Percentiles rank a stretch among this genome's conserved stretches.
These are phyloP conservation scores for Phalaenopsis equestris DNA, from an alignment of 106 monocot species.

Conservation along the genomic window DNA sequence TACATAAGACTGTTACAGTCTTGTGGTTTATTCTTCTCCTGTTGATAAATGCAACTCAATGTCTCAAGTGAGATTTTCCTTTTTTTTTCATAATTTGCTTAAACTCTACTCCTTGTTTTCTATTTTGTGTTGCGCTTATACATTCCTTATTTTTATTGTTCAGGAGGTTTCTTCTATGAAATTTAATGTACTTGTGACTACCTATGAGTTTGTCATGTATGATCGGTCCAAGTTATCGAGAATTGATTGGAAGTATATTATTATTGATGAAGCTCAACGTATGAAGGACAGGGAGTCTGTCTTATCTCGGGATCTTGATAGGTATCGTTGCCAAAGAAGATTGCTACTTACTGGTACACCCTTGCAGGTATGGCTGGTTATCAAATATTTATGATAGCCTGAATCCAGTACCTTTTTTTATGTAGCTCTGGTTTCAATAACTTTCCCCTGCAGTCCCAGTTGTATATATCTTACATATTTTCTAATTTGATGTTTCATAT, in stretches of 20 bases:
- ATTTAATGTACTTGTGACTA: slow-evolving; percentile 95
- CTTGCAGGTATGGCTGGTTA: slow-evolving; percentile 64
- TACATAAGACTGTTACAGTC: background rate
- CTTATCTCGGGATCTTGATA: slow-evolving; percentile 93
- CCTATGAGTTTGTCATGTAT: slow-evolving; percentile 96
- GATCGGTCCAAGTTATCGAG: slow-evolving; percentile 93
- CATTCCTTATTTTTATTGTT: slow-evolving; percentile 8
- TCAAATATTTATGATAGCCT: background rate
- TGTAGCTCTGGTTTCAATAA: background rate
- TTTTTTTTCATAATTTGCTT: background rate
- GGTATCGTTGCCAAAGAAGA: slow-evolving; percentile 87
- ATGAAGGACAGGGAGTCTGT: slow-evolving; percentile 99
- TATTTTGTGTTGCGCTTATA: background rate
- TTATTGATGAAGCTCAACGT: slow-evolving; percentile 97
- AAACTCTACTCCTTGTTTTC: background rate
- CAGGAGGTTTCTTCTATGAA: slow-evolving; percentile 87
- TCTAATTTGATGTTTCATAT: background rate
- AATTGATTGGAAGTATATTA: slow-evolving; percentile 97
- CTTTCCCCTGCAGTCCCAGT: background rate
- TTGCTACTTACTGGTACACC: slow-evolving; percentile 96
- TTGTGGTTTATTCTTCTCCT: background rate
- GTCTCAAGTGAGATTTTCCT: background rate
- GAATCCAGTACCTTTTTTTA: background rate
- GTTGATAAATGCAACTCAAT: background rate
- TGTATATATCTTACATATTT: background rate